Evolutionary conservation across 2,329 filamentous ascomycete genomes (phyloP).

Genomic region (Periconia sp.): DNA sequence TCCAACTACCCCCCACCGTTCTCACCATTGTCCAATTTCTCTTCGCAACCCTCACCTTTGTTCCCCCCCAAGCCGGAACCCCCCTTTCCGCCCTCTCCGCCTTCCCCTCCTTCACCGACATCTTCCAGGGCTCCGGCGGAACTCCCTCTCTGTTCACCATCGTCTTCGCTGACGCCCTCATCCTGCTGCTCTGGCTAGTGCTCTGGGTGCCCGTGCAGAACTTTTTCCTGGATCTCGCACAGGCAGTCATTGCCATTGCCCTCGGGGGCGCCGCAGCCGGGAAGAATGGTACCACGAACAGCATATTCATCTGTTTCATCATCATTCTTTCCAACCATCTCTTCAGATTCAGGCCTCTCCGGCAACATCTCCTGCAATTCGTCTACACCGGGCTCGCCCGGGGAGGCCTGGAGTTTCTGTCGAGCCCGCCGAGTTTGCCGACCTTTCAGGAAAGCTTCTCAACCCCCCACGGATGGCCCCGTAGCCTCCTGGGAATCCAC

Average conservation of each 20-base stretch:
- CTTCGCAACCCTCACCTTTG: slow-evolving; percentile 91
- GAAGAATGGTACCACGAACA: slow-evolving; percentile 71
- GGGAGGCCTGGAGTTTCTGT: slow-evolving; percentile 48
- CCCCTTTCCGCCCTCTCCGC: slow-evolving; percentile 76
- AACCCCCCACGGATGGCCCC: slow-evolving; percentile 67
- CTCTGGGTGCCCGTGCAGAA: slow-evolving; percentile 87
- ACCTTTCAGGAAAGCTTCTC: slow-evolving; percentile 44
- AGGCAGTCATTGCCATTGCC: slow-evolving; percentile 91
- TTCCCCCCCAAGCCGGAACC: slow-evolving; percentile 76
- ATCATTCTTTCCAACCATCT: slow-evolving; percentile 65
- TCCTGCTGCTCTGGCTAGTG: slow-evolving; percentile 84
- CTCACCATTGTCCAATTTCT: slow-evolving; percentile 89
- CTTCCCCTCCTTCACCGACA: slow-evolving; percentile 82
- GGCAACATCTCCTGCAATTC: slow-evolving; percentile 49
- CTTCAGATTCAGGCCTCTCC: slow-evolving; percentile 60
- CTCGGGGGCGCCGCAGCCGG: slow-evolving; percentile 80
- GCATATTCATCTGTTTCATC: slow-evolving; percentile 72
- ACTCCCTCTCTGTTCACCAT: slow-evolving; percentile 87
- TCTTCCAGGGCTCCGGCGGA: slow-evolving; percentile 85
- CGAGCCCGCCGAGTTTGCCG: slow-evolving; percentile 45
- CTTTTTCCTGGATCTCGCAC: slow-evolving; percentile 86
- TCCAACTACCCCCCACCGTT: slow-evolving; percentile 87
- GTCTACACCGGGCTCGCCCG: slow-evolving; percentile 48
- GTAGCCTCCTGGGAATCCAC: slow-evolving; percentile 74
- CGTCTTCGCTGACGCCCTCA: slow-evolving; percentile 80